Conservation (phyloP, 2,329 filamentous ascomycete genomes). For the Acarospora socialis region DNA sequence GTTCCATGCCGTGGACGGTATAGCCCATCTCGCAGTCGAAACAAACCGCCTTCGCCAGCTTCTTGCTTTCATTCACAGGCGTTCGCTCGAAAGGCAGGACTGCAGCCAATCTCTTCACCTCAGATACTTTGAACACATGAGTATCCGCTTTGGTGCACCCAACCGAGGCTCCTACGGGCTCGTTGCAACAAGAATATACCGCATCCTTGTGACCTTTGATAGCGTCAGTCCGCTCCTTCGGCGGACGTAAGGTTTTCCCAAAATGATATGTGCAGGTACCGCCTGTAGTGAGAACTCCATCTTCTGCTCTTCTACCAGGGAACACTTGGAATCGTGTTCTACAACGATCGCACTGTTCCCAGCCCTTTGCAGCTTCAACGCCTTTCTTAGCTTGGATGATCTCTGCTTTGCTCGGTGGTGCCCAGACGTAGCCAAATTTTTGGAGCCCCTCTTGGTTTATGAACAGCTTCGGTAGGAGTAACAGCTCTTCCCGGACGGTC, state of each 20-base stretch:
- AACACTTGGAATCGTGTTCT: slow-evolving; percentile 80
- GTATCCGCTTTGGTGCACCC: slow-evolving; percentile 59
- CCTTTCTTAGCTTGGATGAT: slow-evolving; percentile 53
- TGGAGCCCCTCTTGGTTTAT: slow-evolving; percentile 52
- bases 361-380: slow-evolving; percentile 54
- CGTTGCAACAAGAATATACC: slow-evolving; percentile 65
- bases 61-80: slow-evolving; percentile 40
- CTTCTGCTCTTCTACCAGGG: slow-evolving; percentile 60
- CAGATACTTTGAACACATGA: slow-evolving; percentile 79
- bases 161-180: slow-evolving; percentile 52
- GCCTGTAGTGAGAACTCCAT: slow-evolving; percentile 62
- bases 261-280: slow-evolving; percentile 72
- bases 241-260: slow-evolving; percentile 51
- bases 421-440: slow-evolving; percentile 60
- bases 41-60: slow-evolving; percentile 44
- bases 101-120: slow-evolving; percentile 60
- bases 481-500: slow-evolving; percentile 50
- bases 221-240: slow-evolving; percentile 35
- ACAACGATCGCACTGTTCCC: slow-evolving; percentile 83
- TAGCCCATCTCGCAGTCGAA: slow-evolving; percentile 99
- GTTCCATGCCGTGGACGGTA: slow-evolving; percentile 73
- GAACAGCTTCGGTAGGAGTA: slow-evolving; percentile 46
- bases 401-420: slow-evolving; percentile 49
- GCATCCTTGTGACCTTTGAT: slow-evolving; percentile 44
- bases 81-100: slow-evolving; percentile 70